phyloP scores from a whole-genome alignment of 148 eudicot genomes.

The Simmondsia chinensis region DNA sequence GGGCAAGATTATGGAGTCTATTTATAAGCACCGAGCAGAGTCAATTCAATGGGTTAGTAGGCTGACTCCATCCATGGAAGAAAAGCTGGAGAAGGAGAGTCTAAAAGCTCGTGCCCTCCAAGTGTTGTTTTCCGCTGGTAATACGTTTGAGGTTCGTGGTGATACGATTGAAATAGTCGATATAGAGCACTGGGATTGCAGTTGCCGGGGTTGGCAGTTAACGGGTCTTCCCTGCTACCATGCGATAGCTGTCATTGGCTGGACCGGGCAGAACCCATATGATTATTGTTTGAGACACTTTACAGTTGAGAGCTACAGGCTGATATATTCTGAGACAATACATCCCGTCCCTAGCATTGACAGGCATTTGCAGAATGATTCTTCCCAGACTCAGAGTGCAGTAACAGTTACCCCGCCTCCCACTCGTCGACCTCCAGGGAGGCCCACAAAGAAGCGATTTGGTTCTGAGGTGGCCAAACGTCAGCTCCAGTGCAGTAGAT shows the following conservation, averaged over 20 bases:
- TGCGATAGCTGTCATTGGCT: constrained; percentile 59
- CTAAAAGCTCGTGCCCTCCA: constrained; percentile 45
- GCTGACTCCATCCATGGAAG: constrained; percentile 84
- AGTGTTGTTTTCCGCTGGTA: constrained; percentile 41
- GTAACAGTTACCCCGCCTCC: constrained; percentile 84
- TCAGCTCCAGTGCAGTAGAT: constrained; percentile 78
- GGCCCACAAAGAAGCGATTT: constrained; percentile 61
- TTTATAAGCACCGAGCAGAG: constrained; percentile 40
- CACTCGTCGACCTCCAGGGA: constrained; percentile 90
- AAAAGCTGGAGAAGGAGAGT: constrained; percentile 59
- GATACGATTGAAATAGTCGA: constrained; percentile 69
- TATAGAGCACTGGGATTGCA: constrained; percentile 61
- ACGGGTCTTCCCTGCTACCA: constrained; percentile 88
- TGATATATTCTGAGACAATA: constrained; percentile 62
- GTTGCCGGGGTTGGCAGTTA: constrained; percentile 83
- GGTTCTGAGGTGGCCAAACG: constrained; percentile 56
- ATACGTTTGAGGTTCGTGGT: constrained; percentile 72
- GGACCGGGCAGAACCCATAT: constrained; percentile 40
- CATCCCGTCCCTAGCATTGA: constrained; percentile 52
- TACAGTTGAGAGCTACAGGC: constrained; percentile 48
- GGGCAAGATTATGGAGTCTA: constrained; percentile 61
- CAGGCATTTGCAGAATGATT: constrained; percentile 27
- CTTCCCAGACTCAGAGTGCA: constrained; percentile 31
- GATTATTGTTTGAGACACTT: constrained; percentile 69
- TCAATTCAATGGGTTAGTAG: constrained; percentile 59